Conservation (phyloP, 768 basidiomycete genomes). For the Boletales sp. region DNA sequence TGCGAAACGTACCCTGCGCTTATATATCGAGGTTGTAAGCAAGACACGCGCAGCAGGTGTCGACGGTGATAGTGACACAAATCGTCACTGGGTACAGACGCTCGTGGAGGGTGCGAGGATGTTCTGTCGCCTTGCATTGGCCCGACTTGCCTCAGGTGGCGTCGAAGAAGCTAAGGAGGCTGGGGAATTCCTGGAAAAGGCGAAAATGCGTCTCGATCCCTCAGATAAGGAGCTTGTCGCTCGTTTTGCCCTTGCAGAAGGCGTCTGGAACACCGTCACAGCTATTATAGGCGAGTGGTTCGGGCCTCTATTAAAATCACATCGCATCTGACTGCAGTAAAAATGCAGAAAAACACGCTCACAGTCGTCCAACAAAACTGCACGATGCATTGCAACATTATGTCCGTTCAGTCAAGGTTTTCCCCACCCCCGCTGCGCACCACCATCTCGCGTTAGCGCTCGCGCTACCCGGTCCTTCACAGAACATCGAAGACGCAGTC, state of each 20-base stretch:
- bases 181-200: slow-evolving; percentile 54
- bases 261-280: slow-evolving; percentile 67
- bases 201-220: slow-evolving; percentile 48
- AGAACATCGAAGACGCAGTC: slow-evolving; percentile 67
- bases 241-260: slow-evolving; percentile 63
- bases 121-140: slow-evolving; percentile 54
- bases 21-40: slow-evolving; percentile 82
- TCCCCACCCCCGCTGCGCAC: slow-evolving; percentile 54
- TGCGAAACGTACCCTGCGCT: slow-evolving; percentile 68
- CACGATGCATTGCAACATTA: slow-evolving; percentile 52
- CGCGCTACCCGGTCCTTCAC: slow-evolving; percentile 57
- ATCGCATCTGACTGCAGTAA: not conserved
- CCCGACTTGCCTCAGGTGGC: slow-evolving; percentile 35
- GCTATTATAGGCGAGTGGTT: slow-evolving; percentile 57
- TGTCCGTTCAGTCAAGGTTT: slow-evolving; percentile 41
- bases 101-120: slow-evolving; percentile 75
- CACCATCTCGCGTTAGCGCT: slow-evolving; percentile 82
- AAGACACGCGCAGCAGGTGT: slow-evolving; percentile 66
- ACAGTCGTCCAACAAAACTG: slow-evolving; percentile 57
- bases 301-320: not conserved
- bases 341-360: slow-evolving; percentile 59
- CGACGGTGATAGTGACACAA: slow-evolving; percentile 54
- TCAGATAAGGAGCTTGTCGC: slow-evolving; percentile 54
- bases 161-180: slow-evolving; percentile 64
- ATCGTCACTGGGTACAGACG: slow-evolving; percentile 72